Evolutionary conservation across 192 early-diverging fungal species (phyloP), one percentile per base, ranked within the genome.

Genomic region (Oehlia diaphana): DNA sequence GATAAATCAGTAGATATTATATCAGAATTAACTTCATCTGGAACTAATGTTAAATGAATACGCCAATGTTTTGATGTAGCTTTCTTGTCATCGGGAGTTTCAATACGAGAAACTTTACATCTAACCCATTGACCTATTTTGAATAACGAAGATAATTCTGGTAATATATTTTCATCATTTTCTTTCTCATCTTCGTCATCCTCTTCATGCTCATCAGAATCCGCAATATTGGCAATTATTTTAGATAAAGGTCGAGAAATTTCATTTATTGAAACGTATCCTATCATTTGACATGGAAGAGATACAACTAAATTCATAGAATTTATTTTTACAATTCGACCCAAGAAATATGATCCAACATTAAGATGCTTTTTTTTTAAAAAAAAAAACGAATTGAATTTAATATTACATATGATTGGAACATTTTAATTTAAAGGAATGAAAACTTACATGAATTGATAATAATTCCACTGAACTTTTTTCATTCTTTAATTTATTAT

Each of bases 231-330:
- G 79, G 95, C 93, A 33, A 95, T 92, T 63, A 86, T 70, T 64
- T 87, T 82, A 53, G 95, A 91, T 62, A 98, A 78, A 37, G 89
- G 80, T 13, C 91, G 86, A 2, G 95, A 96, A 65, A 98, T 91
- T 72, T 96, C 94, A 31, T 95, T 94, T 77, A 98, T 97, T 33
- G 94, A 89, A 67, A 98, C 92, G 64, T 83, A 88, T 61, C 96
- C 97, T 2, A 87, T 86, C 62, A 98, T 84, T 78, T 96, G 94
- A 80, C 95, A 91, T 5, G 97, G 96, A 76, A 98, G 88, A 26
- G 93, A 89, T 19, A 98, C 89, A 42, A 91, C 85, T 42, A 97
- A 67, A 77, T 96, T 92, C n/a, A 96, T 58, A 28, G 93, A 92
- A 76, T 90, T 90, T 75, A 98, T 93, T 31, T 90, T 88, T 31